Evolutionary conservation across 148 eudicot genomes (phyloP), one percentile per base, ranked within the genome.

Genomic region (Limonium bicolor): DNA sequence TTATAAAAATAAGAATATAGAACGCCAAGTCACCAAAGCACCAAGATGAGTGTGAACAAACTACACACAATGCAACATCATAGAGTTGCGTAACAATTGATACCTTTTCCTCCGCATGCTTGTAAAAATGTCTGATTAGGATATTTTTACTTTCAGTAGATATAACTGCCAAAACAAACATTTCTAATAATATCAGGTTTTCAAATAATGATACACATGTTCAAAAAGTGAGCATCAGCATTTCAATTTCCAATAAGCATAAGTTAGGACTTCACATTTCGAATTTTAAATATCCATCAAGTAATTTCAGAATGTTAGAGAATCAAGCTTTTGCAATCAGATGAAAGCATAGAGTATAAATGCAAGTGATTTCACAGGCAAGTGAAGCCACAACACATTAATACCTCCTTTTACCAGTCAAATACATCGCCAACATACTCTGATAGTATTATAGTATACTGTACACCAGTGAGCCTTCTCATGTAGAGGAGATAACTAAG

Each of bases 21-120:
- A 36, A n/a, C n/a, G n/a, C n/a, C n/a, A n/a, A n/a, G n/a, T n/a
- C 35, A 24, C 40, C 24, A 56, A 29, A 32, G 15, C n/a, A 19
- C 33, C 26, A 34, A 31, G 3, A 7, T 19, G 13, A 29, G 12
- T 10, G 7, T 26, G 20, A 20, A 4, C 39, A 20, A 23, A 30
- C 27, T 26, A 14, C 14, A 25, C 13, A 52, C 17, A 21, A 21
- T 22, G 3, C 33, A 2, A 19, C 26, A 18, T n/a, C 12, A 29
- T 4, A 37, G 7, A 5, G 25, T 13, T 32, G 27, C 7, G 24
- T 25, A 24, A 2, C 20, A 53, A 28, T 35, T 35, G 60, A 37
- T 58, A 84, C 95, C 95, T 84, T 84, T 22, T 80, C 90, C 51
- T 80, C 90, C 27, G 86, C 66, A 44, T 62, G 82, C 54, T 65